Conservation (phyloP, 2,329 filamentous ascomycete species). For the Trichoderma breve region DNA sequence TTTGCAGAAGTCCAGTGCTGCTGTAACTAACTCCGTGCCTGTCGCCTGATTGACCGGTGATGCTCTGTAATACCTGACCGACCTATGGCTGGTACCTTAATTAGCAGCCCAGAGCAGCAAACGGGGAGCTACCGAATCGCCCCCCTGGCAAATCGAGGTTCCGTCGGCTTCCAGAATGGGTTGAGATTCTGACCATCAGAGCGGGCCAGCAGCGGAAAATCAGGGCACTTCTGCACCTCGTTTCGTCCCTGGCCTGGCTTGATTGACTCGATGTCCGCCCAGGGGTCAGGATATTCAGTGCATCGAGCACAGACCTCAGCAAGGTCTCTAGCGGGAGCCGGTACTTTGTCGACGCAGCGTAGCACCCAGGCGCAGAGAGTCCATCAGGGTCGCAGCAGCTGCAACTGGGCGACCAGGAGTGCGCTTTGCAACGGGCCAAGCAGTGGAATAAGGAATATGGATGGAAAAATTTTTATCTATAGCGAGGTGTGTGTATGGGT, state of each 20-base stretch:
- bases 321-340: not conserved
- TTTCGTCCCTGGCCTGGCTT: not conserved
- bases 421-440: conserved; percentile 16
- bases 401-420: conserved; percentile 6
- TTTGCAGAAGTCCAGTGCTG: not conserved
- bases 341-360: not conserved
- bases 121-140: not conserved
- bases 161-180: conserved; percentile 9
- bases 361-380: not conserved
- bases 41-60: not conserved
- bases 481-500: not conserved
- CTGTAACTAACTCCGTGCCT: not conserved
- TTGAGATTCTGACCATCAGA: not conserved
- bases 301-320: not conserved
- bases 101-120: not conserved
- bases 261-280: not conserved
- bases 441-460: not conserved
- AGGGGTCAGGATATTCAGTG: not conserved
- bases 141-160: not conserved
- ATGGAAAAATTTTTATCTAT: not conserved
- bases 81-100: not conserved
- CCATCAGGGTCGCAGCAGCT: conserved; percentile 7
- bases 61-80: not conserved
- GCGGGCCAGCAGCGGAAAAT: not conserved
- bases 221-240: not conserved